Evolutionary conservation across 2,329 filamentous ascomycete genomes (phyloP).

Genomic region (Tothia fuscella): DNA sequence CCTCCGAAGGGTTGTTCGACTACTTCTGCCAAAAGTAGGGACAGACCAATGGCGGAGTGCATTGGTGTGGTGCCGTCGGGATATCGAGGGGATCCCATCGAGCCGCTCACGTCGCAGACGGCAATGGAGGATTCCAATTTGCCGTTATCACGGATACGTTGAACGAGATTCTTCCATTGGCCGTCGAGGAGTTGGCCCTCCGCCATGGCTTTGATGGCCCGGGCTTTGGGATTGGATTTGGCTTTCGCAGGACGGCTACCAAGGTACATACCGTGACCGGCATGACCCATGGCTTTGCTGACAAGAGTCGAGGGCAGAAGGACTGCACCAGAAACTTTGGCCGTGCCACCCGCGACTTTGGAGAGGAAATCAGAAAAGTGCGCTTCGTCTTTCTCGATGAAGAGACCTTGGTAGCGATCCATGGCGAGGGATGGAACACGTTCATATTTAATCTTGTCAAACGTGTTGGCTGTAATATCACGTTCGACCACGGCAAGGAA

Average conservation of each 20-base stretch:
- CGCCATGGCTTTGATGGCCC: conserved; percentile 15
- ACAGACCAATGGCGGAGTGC: conserved; percentile 44
- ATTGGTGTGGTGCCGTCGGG: conserved; percentile 38
- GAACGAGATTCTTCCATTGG: conserved; percentile 47
- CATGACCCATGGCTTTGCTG: conserved; percentile 14
- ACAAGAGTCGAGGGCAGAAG: conserved; percentile 42
- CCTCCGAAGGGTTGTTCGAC: conserved; percentile 42
- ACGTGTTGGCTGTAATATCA: conserved; percentile 35
- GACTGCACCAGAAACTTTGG: conserved; percentile 43
- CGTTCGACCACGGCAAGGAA: conserved; percentile 43
- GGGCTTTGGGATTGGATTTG: neutral
- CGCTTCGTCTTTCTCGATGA: conserved; percentile 38
- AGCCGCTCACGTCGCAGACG: conserved; percentile 46
- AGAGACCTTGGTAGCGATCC: conserved; percentile 38
- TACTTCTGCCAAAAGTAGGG: conserved; percentile 43
- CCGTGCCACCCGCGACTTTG: conserved; percentile 36
- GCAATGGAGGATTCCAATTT: conserved; percentile 42
- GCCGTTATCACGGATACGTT: conserved; percentile 45
- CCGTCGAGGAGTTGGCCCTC: conserved; percentile 30
- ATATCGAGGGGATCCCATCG: conserved; percentile 34
- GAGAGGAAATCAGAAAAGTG: conserved; percentile 40
- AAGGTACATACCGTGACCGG: conserved; percentile 9
- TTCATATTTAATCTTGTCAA: conserved; percentile 43
- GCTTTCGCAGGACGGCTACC: too few species aligned
- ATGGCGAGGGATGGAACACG: conserved; percentile 46